Evolutionary conservation across 179 eudicot genomes (phyloP).

Genomic region (Heliamphora pulchella): DNA sequence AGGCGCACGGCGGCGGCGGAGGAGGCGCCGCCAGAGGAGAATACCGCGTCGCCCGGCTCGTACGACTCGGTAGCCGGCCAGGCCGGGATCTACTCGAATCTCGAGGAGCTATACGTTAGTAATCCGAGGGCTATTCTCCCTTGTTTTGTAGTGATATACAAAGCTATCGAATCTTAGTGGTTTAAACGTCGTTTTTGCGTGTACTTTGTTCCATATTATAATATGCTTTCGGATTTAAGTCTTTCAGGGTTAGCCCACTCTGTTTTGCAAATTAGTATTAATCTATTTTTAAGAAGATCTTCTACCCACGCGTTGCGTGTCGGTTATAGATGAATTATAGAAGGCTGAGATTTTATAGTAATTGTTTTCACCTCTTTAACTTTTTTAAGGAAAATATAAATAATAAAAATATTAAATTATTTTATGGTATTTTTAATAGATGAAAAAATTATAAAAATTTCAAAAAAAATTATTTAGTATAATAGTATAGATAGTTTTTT

Average conservation of each 20-base stretch:
- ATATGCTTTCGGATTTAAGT: not conserved
- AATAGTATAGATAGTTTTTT: no score
- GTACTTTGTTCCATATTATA: not conserved
- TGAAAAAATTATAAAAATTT: no score
- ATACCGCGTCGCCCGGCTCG: slow-evolving; percentile 17
- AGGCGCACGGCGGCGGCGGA: slow-evolving; percentile 36
- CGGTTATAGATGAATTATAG: no score
- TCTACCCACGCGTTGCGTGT: no score
- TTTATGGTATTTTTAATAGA: no score
- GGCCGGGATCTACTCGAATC: slow-evolving; percentile 57
- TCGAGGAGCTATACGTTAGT: slow-evolving; percentile 66
- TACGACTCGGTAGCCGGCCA: slow-evolving; percentile 68
- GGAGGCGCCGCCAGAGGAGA: slow-evolving; percentile 28
- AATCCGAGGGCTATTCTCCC: slow-evolving; percentile 84
- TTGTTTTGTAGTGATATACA: slow-evolving; percentile 89
- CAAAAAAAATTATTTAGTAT: no score
- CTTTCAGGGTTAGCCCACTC: not conserved
- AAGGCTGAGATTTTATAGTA: no score
- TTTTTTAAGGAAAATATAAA: no score
- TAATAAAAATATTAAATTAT: no score
- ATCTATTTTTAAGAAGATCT: no score
- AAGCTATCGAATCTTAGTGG: slow-evolving; percentile 36
- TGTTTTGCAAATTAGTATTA: no score
- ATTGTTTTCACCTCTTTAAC: no score
- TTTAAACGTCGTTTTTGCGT: not conserved